Conservation (phyloP, 192 early-diverging fungal species). For the Dissophora globulifera region DNA sequence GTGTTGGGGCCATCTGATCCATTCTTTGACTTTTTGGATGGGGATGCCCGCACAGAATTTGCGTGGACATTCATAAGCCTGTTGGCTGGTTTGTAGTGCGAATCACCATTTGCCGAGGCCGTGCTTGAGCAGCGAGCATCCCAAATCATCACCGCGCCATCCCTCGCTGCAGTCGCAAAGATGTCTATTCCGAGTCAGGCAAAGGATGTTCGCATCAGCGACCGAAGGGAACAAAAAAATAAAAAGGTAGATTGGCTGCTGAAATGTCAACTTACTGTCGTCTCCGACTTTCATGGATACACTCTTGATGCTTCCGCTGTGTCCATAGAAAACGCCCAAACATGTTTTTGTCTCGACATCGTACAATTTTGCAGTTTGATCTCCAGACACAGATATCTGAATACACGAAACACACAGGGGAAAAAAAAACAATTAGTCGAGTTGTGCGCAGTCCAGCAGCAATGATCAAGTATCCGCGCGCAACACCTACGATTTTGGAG, state of each 20-base stretch:
- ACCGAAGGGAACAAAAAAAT: too few relatives aligned
- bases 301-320: constrained; percentile 76
- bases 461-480: too few relatives aligned
- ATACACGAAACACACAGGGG: not conserved
- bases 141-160: constrained; percentile 81
- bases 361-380: constrained; percentile 78
- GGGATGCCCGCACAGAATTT: constrained; percentile 10
- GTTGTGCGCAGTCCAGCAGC: too few relatives aligned
- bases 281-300: constrained; percentile 68
- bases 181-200: constrained; percentile 55
- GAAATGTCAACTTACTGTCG: constrained; percentile 64
- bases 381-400: constrained; percentile 82
- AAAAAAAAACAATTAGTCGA: too few relatives aligned
- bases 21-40: constrained; percentile 35
- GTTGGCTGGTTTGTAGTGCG: constrained; percentile 31
- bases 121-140: constrained; percentile 73
- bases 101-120: constrained; percentile 44
- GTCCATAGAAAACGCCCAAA: constrained; percentile 69
- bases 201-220: too few relatives aligned
- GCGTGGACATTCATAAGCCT: constrained; percentile 33
- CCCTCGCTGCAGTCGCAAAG: constrained; percentile 77
- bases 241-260: too few relatives aligned
- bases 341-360: constrained; percentile 73
- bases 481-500: constrained; percentile 64
- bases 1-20: constrained; percentile 43